Evolutionary conservation across 1,284 basidiomycete genomes (phyloP).

Genomic region (Cryptococcus sp.): DNA sequence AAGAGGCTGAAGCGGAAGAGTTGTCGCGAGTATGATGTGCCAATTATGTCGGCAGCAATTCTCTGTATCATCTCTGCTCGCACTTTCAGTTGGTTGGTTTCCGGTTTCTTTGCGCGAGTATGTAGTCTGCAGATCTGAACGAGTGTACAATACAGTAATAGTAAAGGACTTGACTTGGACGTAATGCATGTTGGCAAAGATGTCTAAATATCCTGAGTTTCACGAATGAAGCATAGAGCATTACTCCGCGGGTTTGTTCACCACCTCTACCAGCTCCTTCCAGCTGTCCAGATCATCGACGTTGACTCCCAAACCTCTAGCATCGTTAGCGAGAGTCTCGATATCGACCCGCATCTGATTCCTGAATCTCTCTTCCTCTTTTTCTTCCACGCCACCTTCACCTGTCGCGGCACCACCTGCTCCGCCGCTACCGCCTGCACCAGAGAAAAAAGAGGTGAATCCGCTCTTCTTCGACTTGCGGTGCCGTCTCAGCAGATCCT

Average conservation of each 20-base stretch:
- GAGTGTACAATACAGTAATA: too few species aligned
- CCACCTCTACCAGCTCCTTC: slow-evolving; percentile 46
- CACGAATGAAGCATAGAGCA: too few species aligned
- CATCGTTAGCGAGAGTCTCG: slow-evolving; percentile 76
- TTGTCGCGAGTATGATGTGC: too few species aligned
- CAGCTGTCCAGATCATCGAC: slow-evolving; percentile 57
- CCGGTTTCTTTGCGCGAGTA: too few species aligned
- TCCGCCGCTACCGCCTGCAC: slow-evolving; percentile 1
- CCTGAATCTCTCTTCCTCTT: slow-evolving; percentile 62
- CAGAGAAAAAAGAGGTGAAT: slow-evolving; percentile 69
- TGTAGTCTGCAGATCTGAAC: too few species aligned
- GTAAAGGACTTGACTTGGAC: too few species aligned
- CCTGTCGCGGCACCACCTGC: neutral
- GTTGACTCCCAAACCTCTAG: slow-evolving; percentile 65
- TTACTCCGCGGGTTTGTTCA: slow-evolving; percentile 37
- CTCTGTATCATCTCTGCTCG: too few species aligned
- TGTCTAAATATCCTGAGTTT: too few species aligned
- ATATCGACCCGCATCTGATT: slow-evolving; percentile 85
- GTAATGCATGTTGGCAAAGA: slow-evolving; percentile 2
- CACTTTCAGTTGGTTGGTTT: too few species aligned
- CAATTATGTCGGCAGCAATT: too few species aligned
- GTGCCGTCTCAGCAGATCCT: slow-evolving; percentile 78
- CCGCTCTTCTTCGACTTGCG: slow-evolving; percentile 80
- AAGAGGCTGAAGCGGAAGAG: too few species aligned
- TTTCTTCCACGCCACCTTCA: slow-evolving; percentile 53